A percentile compares a stretch with the other conserved stretches of the same genome.
Conservation (phyloP, 2,329 filamentous ascomycete species). For the Penicillium sp. region DNA sequence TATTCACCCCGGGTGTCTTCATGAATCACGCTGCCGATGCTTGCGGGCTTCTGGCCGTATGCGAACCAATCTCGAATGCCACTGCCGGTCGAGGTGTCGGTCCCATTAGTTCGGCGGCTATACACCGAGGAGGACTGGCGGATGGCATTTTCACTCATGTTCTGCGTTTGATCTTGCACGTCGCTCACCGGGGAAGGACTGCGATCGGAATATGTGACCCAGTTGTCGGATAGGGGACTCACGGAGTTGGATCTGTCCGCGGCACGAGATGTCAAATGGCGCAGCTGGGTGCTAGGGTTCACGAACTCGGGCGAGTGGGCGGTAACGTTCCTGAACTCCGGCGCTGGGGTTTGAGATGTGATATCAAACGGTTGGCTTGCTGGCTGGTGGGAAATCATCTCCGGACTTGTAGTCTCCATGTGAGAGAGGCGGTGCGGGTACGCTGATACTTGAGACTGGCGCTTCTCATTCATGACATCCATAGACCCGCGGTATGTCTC, state of each 20-base stretch:
- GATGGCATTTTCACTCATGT: conserved; percentile 17
- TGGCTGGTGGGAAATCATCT: conserved; percentile 27
- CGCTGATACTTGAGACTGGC: conserved; percentile 48
- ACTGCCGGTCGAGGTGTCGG: conserved; percentile 21
- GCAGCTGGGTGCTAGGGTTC: conserved; percentile 27
- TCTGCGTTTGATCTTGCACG: conserved; percentile 14
- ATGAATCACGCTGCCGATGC: conserved; percentile 27
- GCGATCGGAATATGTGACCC: conserved; percentile 37
- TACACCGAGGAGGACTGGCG: conserved; percentile 35
- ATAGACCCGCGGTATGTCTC: conserved; percentile 49
- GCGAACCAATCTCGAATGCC: conserved; percentile 34
- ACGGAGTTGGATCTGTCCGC: conserved; percentile 30
- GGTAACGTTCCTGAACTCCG: conserved; percentile 25
- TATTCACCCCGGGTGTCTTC: conserved; percentile 37
- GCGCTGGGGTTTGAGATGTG: conserved; percentile 23
- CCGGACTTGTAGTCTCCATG: conserved; percentile 29
- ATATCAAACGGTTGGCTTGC: conserved; percentile 27
- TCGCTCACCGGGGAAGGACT: conserved; percentile 28
- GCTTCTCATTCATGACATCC: conserved; percentile 41
- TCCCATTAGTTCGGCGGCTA: conserved; percentile 25
- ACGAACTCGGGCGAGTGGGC: conserved; percentile 30
- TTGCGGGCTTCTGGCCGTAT: conserved; percentile 27
- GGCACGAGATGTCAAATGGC: conserved; percentile 25
- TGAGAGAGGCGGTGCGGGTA: conserved; percentile 31
- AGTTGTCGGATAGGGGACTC: conserved; percentile 39